Base-by-base conservation (phyloP, 164 flowering plant genomes). In the Houttuynia cordata region DNA sequence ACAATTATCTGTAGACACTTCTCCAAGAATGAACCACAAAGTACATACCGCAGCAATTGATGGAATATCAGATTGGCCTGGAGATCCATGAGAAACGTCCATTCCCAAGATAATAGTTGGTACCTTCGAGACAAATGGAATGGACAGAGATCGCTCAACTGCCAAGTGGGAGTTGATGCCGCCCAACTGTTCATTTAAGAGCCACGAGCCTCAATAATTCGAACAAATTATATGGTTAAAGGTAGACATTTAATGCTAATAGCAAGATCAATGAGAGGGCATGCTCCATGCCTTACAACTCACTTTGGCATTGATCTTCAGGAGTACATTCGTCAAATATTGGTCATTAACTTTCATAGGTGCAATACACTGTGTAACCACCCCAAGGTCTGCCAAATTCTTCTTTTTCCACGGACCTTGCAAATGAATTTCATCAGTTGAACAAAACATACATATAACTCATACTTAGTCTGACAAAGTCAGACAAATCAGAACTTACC, bases 21-120 rank as follows among this genome's bases (percentile, higher is more conserved):
- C 12, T 12, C 4, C 3, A 45, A 7, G 4, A 45, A 7, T 45
- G 37, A 10, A 45, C 3, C 17, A 17, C 13, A 0, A 17, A 12
- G 14, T 0, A 45, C 49, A 64, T 85, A 92, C 98, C 64, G 98
- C 97, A 51, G 98, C 96, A 76, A 87, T 80, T 5, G 98, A 89
- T 30, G 98, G 98, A 8, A 84, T 67, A 67, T 86, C 96, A 40
- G 97, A 78, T 20, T 80, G 96, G 37, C 97, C 94, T 51, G 97
- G 96, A 24, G 96, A 87, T 22, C 97, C 98, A 79, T 93, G 96
- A 0, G 97, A 93, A 0, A 93, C 98, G 75, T 90, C 97, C 97
- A 93, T 93, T 1, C 98, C 98, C 68, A 93, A 68, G 30, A 92
- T 83, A 19, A 92, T 63, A 0, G 98, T 83, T 4, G 98, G 98